Base-by-base conservation (phyloP, 495 filamentous ascomycete species). In the Ramalina intermedia region DNA sequence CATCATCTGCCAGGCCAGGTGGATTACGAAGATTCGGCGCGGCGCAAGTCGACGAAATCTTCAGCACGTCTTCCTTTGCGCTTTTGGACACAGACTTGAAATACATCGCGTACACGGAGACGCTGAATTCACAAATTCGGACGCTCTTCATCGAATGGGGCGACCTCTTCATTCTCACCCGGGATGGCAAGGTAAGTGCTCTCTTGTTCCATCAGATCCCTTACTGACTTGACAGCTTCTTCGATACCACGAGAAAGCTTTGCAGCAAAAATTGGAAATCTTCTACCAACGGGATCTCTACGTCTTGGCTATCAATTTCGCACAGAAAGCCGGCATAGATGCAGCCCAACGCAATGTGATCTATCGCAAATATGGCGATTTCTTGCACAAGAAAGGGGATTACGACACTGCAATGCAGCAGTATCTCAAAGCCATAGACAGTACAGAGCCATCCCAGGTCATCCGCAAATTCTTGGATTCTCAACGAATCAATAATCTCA, bases 361-460 rank as follows among this genome's bases (percentile, higher is more conserved):
- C 46, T 90, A 84, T 55, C 79, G 93, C 48, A 90, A 81, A 64
- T 96, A 94, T 63, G 91, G 91, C 9, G 93, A 98, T 60, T 89
- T 85, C 52, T 66, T 96, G n/a, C 95, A 98, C 57, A 87, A 91
- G 58, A 91, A 87, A 57, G 84, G 81, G 3, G 87, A 94, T 59
- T 96, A 88, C 59, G 90, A 98, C 59, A 88, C 84, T 17, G 94
- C 91, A 11, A 98, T 98, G 93, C 85, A 93, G 61, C 91, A 95
- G 63, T 98, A 96, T 61, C 78, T 98, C 53, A 84, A 87, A 58
- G 89, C 93, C 0, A 94, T 98, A 52, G 90, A 94, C 53, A 91
- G 85, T 50, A 94, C 88, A 0, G 88, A 95, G 55, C 88, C 88
- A 12, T 94, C 87, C 4, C 88, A 95, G 60, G 85, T 95, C 20